A percentile compares a stretch with the other conserved stretches of the same genome.
These are phyloP conservation scores for Myriosclerotinia scirpicola DNA, from an alignment of 2,329 filamentous ascomycete genomes.

Conservation along the genomic window DNA sequence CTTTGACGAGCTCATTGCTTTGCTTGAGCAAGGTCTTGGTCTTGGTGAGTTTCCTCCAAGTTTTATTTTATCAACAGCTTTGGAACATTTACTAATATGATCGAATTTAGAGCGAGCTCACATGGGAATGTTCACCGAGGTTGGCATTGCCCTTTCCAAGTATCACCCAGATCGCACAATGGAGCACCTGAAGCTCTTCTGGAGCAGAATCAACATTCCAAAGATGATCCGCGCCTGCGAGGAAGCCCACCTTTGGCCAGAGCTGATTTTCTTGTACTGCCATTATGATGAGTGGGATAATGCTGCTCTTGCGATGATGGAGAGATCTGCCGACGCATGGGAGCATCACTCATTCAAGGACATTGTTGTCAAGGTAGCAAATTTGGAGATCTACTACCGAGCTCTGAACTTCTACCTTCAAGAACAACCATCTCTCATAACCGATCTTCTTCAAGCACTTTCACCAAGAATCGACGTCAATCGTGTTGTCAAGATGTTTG, in stretches of 20 bases:
- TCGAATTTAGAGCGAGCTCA: conserved; percentile 62
- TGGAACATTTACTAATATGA: conserved; percentile 15
- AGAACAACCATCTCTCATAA: conserved; percentile 91
- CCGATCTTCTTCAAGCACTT: conserved; percentile 88
- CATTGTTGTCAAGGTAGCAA: conserved; percentile 94
- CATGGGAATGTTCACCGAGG: conserved; percentile 95
- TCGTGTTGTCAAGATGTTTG: conserved; percentile 98
- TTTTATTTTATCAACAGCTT: neutral
- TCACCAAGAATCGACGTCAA: conserved; percentile 97
- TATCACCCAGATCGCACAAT: conserved; percentile 95
- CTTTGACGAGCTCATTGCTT: conserved; percentile 94
- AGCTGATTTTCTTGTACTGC: conserved; percentile 95
- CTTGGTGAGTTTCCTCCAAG: conserved; percentile 45
- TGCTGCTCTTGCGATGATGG: conserved; percentile 94
- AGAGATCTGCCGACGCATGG: conserved; percentile 95
- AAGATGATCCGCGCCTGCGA: conserved; percentile 94
- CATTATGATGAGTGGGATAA: conserved; percentile 99
- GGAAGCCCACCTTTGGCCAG: conserved; percentile 94
- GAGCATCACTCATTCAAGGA: conserved; percentile 99
- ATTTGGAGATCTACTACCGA: conserved; percentile 98
- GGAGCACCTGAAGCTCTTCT: conserved; percentile 99
- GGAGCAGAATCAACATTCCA: conserved; percentile 95
- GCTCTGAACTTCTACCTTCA: conserved; percentile 96
- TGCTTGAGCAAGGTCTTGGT: conserved; percentile 92
- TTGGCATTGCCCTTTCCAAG: conserved; percentile 88